Evolutionary conservation across 768 basidiomycete genomes (phyloP).

Genomic region (Favolaschia claudopus): DNA sequence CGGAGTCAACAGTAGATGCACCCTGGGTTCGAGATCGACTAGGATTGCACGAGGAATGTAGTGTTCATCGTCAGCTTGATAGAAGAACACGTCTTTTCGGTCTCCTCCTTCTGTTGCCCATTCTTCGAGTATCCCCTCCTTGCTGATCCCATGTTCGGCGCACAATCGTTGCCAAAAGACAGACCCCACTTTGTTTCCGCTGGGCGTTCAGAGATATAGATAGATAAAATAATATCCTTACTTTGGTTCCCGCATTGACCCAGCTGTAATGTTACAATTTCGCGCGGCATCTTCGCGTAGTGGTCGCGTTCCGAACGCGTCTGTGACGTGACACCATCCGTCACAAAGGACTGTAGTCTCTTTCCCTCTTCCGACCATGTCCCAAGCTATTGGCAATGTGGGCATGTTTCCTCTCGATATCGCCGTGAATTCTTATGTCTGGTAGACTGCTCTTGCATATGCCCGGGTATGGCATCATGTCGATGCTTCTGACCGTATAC

Average conservation of each 20-base stretch:
- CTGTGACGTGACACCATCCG: neutral
- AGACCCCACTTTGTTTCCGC: slow-evolving; percentile 78
- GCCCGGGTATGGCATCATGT: slow-evolving; percentile 97
- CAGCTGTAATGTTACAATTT: slow-evolving; percentile 74
- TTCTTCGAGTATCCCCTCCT: slow-evolving; percentile 94
- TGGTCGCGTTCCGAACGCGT: slow-evolving; percentile 10
- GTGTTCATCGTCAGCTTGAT: slow-evolving; percentile 99
- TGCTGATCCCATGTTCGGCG: slow-evolving; percentile 97
- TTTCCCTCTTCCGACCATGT: slow-evolving; percentile 55
- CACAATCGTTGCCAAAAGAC: slow-evolving; percentile 99
- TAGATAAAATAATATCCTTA: slow-evolving; percentile 44
- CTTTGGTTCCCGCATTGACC: slow-evolving; percentile 95
- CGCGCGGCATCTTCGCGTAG: slow-evolving; percentile 61
- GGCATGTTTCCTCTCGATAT: slow-evolving; percentile 28
- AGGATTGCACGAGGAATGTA: slow-evolving; percentile 98
- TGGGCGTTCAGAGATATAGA: slow-evolving; percentile 16
- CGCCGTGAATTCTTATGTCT: neutral
- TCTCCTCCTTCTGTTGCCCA: slow-evolving; percentile 97
- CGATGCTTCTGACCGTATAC: slow-evolving; percentile 87
- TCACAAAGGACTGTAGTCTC: neutral
- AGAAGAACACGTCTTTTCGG: slow-evolving; percentile 99
- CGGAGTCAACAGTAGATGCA: slow-evolving; percentile 46
- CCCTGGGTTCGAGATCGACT: slow-evolving; percentile 95
- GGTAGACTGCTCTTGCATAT: slow-evolving; percentile 94
- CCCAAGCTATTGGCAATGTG: slow-evolving; percentile 85